Conservation (phyloP, 805 yeast genomes). For the Teunomyces pallodes region DNA sequence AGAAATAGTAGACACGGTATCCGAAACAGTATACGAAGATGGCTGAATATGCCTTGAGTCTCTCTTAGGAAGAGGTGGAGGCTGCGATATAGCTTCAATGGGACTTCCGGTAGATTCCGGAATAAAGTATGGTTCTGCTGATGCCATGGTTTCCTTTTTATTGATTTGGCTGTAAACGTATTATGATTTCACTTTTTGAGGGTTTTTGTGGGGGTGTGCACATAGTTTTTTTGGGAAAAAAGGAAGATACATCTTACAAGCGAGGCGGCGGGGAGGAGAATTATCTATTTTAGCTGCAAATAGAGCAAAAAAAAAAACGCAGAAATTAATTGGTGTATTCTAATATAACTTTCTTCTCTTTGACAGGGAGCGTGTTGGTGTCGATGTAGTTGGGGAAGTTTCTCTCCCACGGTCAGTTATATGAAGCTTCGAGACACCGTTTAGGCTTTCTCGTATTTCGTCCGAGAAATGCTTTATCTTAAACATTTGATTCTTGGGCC, state of each 20-base stretch:
- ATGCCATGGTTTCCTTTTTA: not conserved
- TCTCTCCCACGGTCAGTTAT: constrained; percentile 5
- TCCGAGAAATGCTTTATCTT: constrained; percentile 17
- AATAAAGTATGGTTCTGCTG: constrained; percentile 2
- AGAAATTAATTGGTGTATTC: not conserved
- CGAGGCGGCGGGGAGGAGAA: too few relatives aligned
- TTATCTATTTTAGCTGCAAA: not conserved
- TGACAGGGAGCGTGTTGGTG: constrained; percentile 3
- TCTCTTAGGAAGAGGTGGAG: constrained; percentile 1
- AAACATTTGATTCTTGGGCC: constrained; percentile 16
- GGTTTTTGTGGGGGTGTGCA: constrained; percentile 3
- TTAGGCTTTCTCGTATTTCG: constrained; percentile 15
- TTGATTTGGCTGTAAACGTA: not conserved
- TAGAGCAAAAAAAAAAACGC: too few relatives aligned
- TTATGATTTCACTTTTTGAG: not conserved
- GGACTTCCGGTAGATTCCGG: constrained; percentile 3
- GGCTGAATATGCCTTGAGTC: not conserved
- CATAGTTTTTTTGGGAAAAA: not conserved
- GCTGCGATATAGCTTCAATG: not conserved
- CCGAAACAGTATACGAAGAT: constrained; percentile 13
- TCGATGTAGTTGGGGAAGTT: not conserved
- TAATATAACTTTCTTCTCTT: constrained; percentile 7
- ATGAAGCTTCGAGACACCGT: constrained; percentile 13
- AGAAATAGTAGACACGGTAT: constrained; percentile 20
- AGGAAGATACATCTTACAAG: too few relatives aligned